A percentile compares a stretch with the other conserved stretches of the same genome.
Evolutionary conservation across 2,329 filamentous ascomycete genomes (phyloP).

Genomic region (Talaromyces sp.): DNA sequence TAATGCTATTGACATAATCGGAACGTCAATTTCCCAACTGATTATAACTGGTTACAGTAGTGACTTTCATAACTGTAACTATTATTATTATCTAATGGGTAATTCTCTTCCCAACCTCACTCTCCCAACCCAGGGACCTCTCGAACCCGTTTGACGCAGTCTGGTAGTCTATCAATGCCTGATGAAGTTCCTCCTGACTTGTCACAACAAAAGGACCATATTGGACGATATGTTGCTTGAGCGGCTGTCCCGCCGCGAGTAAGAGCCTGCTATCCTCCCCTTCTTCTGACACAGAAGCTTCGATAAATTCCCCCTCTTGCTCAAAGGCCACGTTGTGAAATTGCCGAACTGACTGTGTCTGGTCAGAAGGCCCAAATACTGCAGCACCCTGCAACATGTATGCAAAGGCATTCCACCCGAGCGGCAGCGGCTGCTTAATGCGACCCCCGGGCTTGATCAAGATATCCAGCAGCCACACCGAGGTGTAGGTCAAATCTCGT

Average conservation of each 20-base stretch:
- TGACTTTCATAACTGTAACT: no score
- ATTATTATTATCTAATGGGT: no score
- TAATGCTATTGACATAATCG: no score
- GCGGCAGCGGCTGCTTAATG: constrained; percentile 73
- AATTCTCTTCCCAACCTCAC: constrained; percentile 84
- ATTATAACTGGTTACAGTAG: no score
- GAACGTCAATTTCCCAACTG: no score
- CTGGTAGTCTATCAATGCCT: constrained; percentile 77
- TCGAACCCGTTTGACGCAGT: constrained; percentile 77
- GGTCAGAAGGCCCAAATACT: constrained; percentile 58
- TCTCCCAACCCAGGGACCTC: constrained; percentile 75
- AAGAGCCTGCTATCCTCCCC: constrained; percentile 58
- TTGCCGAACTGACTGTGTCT: constrained; percentile 45
- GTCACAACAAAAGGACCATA: constrained; percentile 82
- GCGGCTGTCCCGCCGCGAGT: constrained; percentile 74
- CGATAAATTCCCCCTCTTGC: constrained; percentile 73
- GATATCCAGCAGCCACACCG: constrained; percentile 93
- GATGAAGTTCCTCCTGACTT: constrained; percentile 70
- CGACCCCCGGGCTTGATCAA: constrained; percentile 76
- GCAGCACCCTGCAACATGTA: constrained; percentile 79
- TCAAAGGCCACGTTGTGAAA: constrained; percentile 92
- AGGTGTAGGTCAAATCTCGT: constrained; percentile 90
- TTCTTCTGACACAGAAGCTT: constrained; percentile 67
- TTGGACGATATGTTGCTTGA: constrained; percentile 79
- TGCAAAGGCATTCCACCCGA: constrained; percentile 85